These are phyloP conservation scores for Stagonosporopsis chrysanthemi DNA, from an alignment of 2,329 filamentous ascomycete genomes.

Conservation along the genomic window DNA sequence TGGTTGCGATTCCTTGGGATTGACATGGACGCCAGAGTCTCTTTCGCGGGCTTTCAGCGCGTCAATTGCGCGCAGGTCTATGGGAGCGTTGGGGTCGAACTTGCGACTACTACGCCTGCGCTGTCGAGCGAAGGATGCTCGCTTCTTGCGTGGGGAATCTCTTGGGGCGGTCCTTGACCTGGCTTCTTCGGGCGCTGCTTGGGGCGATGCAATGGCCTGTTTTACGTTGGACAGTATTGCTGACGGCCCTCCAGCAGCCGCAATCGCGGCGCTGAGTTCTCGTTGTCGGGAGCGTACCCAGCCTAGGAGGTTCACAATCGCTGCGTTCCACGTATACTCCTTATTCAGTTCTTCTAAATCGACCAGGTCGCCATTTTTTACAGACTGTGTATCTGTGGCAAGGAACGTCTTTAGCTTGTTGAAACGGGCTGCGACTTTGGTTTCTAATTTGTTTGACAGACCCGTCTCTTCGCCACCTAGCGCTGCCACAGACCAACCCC, in stretches of 20 bases:
- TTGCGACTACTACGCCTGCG: constrained; percentile 41
- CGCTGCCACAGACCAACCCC: constrained; percentile 46
- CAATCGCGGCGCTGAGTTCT: constrained; percentile 56
- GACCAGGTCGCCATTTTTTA: constrained; percentile 39
- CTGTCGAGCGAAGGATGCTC: constrained; percentile 37
- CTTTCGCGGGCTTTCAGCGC: constrained; percentile 32
- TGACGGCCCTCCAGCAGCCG: constrained; percentile 53
- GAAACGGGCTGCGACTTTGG: constrained; percentile 49
- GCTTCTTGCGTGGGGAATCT: constrained; percentile 33
- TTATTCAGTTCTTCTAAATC: constrained; percentile 55
- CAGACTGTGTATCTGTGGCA: constrained; percentile 40
- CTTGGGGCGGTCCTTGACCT: constrained; percentile 8
- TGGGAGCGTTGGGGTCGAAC: constrained; percentile 37
- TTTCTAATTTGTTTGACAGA: constrained; percentile 48
- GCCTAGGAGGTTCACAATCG: constrained; percentile 54
- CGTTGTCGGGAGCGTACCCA: constrained; percentile 57
- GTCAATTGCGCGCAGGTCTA: constrained; percentile 33
- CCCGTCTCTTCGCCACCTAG: constrained; percentile 49
- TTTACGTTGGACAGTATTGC: constrained; percentile 47
- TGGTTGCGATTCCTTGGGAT: constrained; percentile 14
- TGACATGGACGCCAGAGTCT: constrained; percentile 23
- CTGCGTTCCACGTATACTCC: constrained; percentile 59
- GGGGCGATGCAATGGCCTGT: constrained; percentile 27
- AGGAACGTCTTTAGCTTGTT: constrained; percentile 49
- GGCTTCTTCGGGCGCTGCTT: constrained; percentile 9